Evolutionary conservation across 208 protist species (phyloP).

Genomic region (Porcisia deanei): DNA sequence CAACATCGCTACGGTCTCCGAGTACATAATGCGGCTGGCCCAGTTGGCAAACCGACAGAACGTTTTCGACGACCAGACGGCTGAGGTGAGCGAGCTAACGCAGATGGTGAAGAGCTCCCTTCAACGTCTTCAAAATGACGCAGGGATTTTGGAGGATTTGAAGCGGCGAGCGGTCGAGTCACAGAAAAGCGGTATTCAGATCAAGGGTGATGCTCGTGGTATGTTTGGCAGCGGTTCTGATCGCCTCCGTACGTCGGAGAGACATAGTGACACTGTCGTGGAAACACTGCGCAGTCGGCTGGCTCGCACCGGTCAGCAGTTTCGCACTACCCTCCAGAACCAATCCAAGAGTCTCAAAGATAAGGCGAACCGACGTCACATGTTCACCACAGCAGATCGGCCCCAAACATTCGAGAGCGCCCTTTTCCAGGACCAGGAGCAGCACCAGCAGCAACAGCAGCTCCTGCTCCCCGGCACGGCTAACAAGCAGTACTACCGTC

Average conservation of each 20-base stretch:
- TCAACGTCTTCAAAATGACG: conserved; percentile 77
- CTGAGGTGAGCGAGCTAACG: conserved; percentile 76
- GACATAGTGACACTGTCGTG: conserved; percentile 71
- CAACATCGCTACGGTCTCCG: conserved; percentile 78
- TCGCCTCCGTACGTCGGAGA: conserved; percentile 33
- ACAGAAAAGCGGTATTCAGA: conserved; percentile 33
- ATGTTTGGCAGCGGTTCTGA: conserved; percentile 15
- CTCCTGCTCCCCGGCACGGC: conserved; percentile 49
- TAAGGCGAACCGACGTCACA: conserved; percentile 72
- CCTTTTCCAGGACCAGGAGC: conserved; percentile 88
- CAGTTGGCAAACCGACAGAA: conserved; percentile 78
- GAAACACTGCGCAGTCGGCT: conserved; percentile 77
- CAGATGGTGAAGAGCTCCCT: conserved; percentile 81
- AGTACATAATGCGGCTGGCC: conserved; percentile 81
- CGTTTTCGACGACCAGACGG: conserved; percentile 90
- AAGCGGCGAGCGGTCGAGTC: conserved; percentile 61
- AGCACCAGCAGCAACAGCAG: conserved; percentile 79
- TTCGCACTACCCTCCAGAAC: conserved; percentile 80
- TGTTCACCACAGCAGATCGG: conserved; percentile 78
- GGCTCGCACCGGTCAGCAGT: conserved; percentile 74
- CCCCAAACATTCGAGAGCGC: conserved; percentile 87
- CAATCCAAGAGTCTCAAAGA: conserved; percentile 79
- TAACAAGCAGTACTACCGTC: conserved; percentile 83
- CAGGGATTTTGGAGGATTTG: conserved; percentile 76
- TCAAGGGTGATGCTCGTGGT: conserved; percentile 5